Base-by-base conservation (phyloP, 164 flowering plant species). In the Dillenia suffruticosa region DNA sequence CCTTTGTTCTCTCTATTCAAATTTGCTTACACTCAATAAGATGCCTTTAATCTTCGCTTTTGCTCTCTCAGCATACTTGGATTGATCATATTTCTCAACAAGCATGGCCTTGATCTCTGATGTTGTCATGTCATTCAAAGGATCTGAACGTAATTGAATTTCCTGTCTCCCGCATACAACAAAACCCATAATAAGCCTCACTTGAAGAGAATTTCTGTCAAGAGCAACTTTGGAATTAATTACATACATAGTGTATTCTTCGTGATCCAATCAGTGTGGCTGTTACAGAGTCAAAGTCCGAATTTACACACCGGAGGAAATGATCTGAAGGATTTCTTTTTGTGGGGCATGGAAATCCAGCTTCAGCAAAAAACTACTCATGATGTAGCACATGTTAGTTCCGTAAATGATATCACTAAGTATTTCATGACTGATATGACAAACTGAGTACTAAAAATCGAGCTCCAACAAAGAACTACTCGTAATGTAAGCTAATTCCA, bases 291-390 rank as follows among this genome's bases (percentile, higher is more conserved):
- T 73, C 73, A 46, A 73, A 73, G 54, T 66, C 67, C 6, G 76
- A 65, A 56, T 61, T 73, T 32, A 70, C 64, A 46, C 74, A 74
- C 0, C 74, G 61, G 7, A 74, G 72, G 49, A 74, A 74, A 52
- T 74, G 78, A 61, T 74, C 78, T 8, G 75, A 60, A 44, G 78
- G 78, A 44, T 64, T 74, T 64, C 72, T 74, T 52, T 63, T 60
- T 43, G 57, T 61, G 2, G 78, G 78, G 56, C 78, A 74, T 48
- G 72, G 77, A 50, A 74, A 64, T 3, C 77, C 77, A 3, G 66
- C 72, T 32, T 74, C 74, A 1, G 62, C 59, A 11, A 70, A 74
- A 70, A 70, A 74, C 78, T 74, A 63, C n/a, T 56, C 17, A 0
- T 26, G 13, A 14, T 5, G 10, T 10, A 8, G 17, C 44, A 49